Conservation (phyloP, 768 basidiomycete genomes). For the Hericium rajendrae region DNA sequence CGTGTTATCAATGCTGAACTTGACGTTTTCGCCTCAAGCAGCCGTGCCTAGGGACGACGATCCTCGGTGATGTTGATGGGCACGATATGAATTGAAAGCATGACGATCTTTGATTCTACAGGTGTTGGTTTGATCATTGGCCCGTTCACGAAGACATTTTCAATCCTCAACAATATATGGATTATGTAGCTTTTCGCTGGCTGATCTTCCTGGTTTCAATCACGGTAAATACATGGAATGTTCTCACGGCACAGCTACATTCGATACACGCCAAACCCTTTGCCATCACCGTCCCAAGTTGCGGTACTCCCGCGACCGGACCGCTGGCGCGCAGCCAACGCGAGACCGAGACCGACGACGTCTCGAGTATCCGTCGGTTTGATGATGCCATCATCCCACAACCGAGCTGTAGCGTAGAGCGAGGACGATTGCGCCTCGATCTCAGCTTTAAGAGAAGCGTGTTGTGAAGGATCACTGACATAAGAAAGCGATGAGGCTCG, state of each 20-base stretch:
- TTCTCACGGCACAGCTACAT: background rate
- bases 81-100: too few species aligned
- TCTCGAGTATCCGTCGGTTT: slow-evolving; percentile 82
- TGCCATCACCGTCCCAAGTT: slow-evolving; percentile 64
- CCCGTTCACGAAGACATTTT: too few species aligned
- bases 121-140: too few species aligned
- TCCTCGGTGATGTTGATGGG: too few species aligned
- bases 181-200: too few species aligned
- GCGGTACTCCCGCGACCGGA: slow-evolving; percentile 20
- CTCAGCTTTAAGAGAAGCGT: slow-evolving; percentile 61
- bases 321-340: slow-evolving; percentile 51
- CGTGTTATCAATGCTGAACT: too few species aligned
- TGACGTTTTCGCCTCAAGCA: too few species aligned
- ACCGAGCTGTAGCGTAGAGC: slow-evolving; percentile 79
- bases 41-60: too few species aligned
- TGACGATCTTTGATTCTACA: too few species aligned
- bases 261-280: slow-evolving; percentile 61
- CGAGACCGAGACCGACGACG: slow-evolving; percentile 80
- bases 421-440: slow-evolving; percentile 88
- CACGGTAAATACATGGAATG: background rate
- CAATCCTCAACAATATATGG: too few species aligned
- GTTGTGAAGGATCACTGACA: slow-evolving; percentile 68
- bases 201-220: too few species aligned
- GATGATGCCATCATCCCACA: slow-evolving; percentile 94
- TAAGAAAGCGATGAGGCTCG: background rate